Percentiles rank a stretch among this genome's conserved stretches.
Conservation (phyloP, 2,329 filamentous ascomycete species). For the Hymenoscyphus occultus region DNA sequence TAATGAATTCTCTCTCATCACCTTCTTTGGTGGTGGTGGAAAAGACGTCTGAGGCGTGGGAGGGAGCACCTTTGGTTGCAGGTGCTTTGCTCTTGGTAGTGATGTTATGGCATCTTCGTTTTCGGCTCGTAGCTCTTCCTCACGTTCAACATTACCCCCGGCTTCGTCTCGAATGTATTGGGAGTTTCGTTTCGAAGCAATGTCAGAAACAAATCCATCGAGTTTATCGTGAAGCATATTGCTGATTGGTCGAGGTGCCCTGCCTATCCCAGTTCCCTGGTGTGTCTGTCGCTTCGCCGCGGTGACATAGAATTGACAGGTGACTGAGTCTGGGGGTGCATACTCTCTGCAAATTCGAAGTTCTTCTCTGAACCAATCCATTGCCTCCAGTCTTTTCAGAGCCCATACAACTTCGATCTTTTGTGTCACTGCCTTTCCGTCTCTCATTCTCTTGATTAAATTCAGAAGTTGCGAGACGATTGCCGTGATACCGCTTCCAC, state of each 20-base stretch:
- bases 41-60: conserved; percentile 31
- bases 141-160: conserved; percentile 71
- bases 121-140: conserved; percentile 75
- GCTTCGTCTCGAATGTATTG: conserved; percentile 80
- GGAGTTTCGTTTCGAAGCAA: conserved; percentile 83
- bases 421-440: conserved; percentile 89
- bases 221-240: conserved; percentile 80
- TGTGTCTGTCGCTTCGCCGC: conserved; percentile 54
- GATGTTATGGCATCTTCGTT: conserved; percentile 83
- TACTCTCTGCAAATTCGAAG: conserved; percentile 86
- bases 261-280: conserved; percentile 37
- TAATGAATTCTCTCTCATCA: conserved; percentile 42
- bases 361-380: conserved; percentile 98
- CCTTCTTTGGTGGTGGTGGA: conserved; percentile 33
- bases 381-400: conserved; percentile 82
- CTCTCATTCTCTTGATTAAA: conserved; percentile 93
- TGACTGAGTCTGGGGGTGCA: conserved; percentile 82
- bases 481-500: conserved; percentile 91
- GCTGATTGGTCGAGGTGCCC: conserved; percentile 63
- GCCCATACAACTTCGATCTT: conserved; percentile 93
- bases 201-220: conserved; percentile 81
- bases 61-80: conserved; percentile 50
- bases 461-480: conserved; percentile 88
- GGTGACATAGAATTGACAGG: conserved; percentile 94
- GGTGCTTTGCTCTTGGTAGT: conserved; percentile 66